Evolutionary conservation across 495 filamentous ascomycete genomes (phyloP), one percentile per base, ranked within the genome.

Genomic region (Tuber umbilicatum): DNA sequence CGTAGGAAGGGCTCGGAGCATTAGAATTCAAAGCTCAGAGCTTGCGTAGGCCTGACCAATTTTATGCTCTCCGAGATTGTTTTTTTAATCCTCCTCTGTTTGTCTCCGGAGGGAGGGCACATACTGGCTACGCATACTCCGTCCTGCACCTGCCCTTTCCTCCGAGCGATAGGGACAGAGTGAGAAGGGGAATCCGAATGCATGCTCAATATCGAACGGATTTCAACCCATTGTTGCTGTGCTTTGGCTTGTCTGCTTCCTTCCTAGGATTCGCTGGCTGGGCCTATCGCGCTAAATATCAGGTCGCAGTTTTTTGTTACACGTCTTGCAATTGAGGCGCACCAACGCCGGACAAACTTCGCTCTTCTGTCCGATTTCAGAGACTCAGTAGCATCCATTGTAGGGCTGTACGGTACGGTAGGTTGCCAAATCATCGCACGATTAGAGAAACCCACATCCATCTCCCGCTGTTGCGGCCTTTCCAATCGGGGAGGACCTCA

Each of bases 391-490:
- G 73, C 69, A 79, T 72, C 74, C 72, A 72, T 79, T 76, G 75
- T 79, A 79, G 77, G 77, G 77, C 77, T 79, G 77, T 79, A n/a
- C n/a, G n/a, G n/a, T n/a, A n/a, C n/a, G n/a, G n/a, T n/a, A 74
- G 72, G 75, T 78, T 78, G 77, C 77, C 75, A 78, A 79, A 78
- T 79, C 77, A 76, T 79, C 75, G 74, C 73, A 70, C 27, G 55
- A 64, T 64, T 64, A 12, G 27, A 10, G 27, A 10, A n/a, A 70
- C 68, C 68, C 69, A 45, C 75, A 79, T 74, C 77, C 77, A 79
- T 79, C 77, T 79, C 77, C 77, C 77, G 77, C 77, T 79, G 75
- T 79, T 79, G 77, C 77, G 77, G 71, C 75, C 78, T 79, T 79
- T 79, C 77, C 77, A 79, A 79, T 79, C 77, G 77, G 77, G 77